Percentiles rank a stretch among this genome's conserved stretches.
Evolutionary conservation across 169 alveolate species (phyloP).

Genomic region (Cyclospora cayetanensis): DNA sequence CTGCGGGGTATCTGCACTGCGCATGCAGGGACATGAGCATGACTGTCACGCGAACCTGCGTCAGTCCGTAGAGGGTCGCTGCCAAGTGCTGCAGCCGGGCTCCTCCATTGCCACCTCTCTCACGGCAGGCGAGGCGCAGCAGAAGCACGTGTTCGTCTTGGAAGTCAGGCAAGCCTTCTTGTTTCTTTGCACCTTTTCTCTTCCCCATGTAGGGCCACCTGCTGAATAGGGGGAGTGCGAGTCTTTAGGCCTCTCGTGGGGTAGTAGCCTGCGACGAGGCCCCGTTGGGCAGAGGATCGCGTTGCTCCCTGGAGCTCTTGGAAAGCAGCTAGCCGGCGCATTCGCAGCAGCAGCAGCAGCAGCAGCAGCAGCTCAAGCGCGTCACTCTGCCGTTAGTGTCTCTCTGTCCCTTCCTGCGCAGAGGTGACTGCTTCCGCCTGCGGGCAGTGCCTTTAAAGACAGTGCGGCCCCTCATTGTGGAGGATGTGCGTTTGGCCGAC

Average conservation of each 20-base stretch:
- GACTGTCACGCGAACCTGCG: slow-evolving; percentile 86
- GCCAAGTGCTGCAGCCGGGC: slow-evolving; percentile 73
- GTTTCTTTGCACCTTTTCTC: no score
- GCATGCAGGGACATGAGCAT: slow-evolving; percentile 94
- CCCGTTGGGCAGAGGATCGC: no score
- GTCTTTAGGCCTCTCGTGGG: no score
- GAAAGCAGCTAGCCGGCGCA: no score
- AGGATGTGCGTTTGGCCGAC: slow-evolving; percentile 26
- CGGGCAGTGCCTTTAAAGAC: slow-evolving; percentile 46
- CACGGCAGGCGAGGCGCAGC: slow-evolving; percentile 67
- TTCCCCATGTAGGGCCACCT: no score
- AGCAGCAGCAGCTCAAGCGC: no score
- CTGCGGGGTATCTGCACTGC: neutral
- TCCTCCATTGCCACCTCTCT: slow-evolving; percentile 72
- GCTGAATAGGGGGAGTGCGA: no score
- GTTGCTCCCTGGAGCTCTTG: no score
- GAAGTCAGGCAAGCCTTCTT: slow-evolving; percentile 51
- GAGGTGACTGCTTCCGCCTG: slow-evolving; percentile 54
- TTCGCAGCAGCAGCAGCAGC: no score
- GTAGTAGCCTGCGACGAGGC: no score
- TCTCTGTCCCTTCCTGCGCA: neutral
- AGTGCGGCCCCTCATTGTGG: slow-evolving; percentile 48
- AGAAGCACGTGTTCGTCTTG: slow-evolving; percentile 58
- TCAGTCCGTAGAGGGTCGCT: slow-evolving; percentile 70
- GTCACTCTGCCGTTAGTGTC: no score